Percentiles rank a stretch among this genome's conserved stretches.
Evolutionary conservation across 257 asterid species (phyloP).

Genomic region (Jasminum sambac): DNA sequence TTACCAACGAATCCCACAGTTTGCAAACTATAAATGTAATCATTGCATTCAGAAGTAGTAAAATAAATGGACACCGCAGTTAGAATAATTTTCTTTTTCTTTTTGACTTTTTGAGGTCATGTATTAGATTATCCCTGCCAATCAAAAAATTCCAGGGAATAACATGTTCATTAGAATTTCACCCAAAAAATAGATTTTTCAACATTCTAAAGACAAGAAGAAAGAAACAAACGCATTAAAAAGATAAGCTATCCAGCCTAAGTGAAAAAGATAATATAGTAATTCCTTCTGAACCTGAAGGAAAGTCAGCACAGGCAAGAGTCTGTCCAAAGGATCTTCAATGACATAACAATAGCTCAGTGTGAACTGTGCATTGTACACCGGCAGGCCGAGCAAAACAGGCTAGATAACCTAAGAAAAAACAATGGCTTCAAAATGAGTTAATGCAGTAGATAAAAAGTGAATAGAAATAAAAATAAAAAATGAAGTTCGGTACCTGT

Average conservation of each 20-base stretch:
- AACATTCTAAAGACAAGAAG: not conserved
- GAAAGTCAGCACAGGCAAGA: not conserved
- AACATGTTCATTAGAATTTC: not conserved
- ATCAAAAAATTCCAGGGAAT: not conserved
- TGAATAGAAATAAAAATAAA: too few relatives aligned
- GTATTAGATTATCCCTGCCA: not conserved
- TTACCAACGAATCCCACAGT: not conserved
- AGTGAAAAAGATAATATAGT: not conserved
- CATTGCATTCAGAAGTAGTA: not conserved
- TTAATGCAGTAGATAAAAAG: not conserved
- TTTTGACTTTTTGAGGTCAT: not conserved
- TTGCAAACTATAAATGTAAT: not conserved
- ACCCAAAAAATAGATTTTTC: not conserved
- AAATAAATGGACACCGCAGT: not conserved
- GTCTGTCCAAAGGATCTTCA: not conserved
- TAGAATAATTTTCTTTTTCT: not conserved
- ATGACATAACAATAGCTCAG: not conserved
- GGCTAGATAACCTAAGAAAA: not conserved
- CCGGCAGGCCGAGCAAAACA: not conserved
- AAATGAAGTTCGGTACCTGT: conserved; percentile 10
- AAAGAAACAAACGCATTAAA: not conserved
- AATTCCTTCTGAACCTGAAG: not conserved
- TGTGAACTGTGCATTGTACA: not conserved
- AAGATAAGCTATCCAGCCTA: not conserved
- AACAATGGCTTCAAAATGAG: not conserved